Conservation (phyloP, 2,329 filamentous ascomycete genomes). For the Colletotrichum sp. region DNA sequence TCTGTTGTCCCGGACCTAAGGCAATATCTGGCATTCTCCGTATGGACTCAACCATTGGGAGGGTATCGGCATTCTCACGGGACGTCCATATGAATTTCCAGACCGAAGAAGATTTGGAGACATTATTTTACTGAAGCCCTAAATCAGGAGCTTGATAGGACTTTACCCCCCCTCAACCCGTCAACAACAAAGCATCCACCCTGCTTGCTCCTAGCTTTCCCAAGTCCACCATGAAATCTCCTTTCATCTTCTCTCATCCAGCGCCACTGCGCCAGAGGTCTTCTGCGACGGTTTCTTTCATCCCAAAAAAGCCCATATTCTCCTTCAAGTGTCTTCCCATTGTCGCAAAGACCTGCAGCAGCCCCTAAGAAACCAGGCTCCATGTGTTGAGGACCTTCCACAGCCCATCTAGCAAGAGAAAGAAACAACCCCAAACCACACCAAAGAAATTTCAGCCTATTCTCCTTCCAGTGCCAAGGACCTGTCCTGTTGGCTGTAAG, state of each 20-base stretch:
- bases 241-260: background rate
- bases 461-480: background rate
- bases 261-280: background rate
- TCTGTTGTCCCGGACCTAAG: background rate
- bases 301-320: background rate
- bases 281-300: background rate
- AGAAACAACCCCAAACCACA: background rate
- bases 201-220: no score
- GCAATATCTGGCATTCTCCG: background rate
- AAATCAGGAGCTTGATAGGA: background rate
- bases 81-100: background rate
- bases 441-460: background rate
- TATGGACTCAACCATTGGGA: background rate
- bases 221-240: background rate
- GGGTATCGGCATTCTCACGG: accelerated
- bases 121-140: background rate
- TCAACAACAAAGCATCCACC: background rate
- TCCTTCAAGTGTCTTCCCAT: background rate
- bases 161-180: background rate
- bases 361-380: accelerated
- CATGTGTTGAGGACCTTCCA: background rate
- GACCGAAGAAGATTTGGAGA: background rate
- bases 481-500: background rate
- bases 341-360: background rate
- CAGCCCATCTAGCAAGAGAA: background rate